Base-by-base conservation (phyloP, 768 basidiomycete genomes). In the Strobilomyces dryophilus region DNA sequence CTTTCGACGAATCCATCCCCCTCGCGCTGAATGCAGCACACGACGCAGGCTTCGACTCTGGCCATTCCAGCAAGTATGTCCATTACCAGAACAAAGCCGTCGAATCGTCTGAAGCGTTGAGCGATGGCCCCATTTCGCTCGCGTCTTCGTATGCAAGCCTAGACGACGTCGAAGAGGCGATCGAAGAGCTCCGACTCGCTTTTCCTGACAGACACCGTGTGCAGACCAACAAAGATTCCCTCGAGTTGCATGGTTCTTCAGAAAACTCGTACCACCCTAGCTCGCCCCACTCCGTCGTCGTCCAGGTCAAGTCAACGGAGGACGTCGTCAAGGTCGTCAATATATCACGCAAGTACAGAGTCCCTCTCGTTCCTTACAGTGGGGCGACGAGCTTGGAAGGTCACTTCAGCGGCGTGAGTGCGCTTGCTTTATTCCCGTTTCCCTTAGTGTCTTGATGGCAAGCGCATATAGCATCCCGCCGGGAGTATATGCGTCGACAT, bases 351-450 rank as follows among this genome's bases (percentile, higher is more conserved):
- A 83, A 84, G 65, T 86, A 83, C 66, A 75, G 75, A 44, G 74
- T 95, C 32, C 93, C 94, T 3, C 77, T 95, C 26, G 82, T 82
- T 15, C 82, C 92, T 3, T 94, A 86, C 62, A 84, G 87, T 45
- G 93, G 92, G 2, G 92, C 89, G 11, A 95, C 92, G 0, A 87
- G 85, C 62, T 75, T 95, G 12, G 93, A 95, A 66, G 92, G 92
- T 0, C 91, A 95, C 70, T 90, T 86, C 56, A 81, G 81, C 45
- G 88, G 87, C 27, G 89, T 89, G 53, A 52, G 77, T 69, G 11
- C 21, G 9, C 4, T 50, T 27, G 1, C 14, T 40, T 3, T 3
- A 2, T 29, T 35, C 29, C 4, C 8, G 9, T 45, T 32, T 46
- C 41, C 36, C 31, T 36, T 36, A 32, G 41, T 52, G 24, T 53